Evolutionary conservation across 331 rosid species (phyloP).

Genomic region (Quercus lobata): DNA sequence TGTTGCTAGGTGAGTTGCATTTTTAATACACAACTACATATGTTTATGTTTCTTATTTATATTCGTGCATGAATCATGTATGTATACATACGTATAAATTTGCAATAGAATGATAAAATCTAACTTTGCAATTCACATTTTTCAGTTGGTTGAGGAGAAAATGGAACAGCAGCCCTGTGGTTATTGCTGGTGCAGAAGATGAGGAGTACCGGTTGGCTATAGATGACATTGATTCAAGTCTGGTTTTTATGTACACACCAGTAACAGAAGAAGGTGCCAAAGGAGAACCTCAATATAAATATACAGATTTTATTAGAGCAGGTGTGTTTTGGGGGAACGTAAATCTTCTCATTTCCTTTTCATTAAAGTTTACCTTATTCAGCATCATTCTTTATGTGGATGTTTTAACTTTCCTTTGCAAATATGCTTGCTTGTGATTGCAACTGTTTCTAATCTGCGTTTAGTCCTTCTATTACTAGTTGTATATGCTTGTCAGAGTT

Average conservation of each 20-base stretch:
- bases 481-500: not conserved
- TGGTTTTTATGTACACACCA: constrained; percentile 98
- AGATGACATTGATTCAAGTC: constrained; percentile 91
- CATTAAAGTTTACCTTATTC: not conserved
- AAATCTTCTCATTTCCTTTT: constrained; percentile 3
- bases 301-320: constrained; percentile 91
- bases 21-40: not conserved
- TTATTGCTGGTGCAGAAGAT: constrained; percentile 90
- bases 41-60: not conserved
- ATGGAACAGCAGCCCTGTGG: constrained; percentile 95
- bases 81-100: not conserved
- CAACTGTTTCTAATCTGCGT: not conserved
- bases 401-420: not conserved
- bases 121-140: constrained; percentile 14
- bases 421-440: not conserved
- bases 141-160: constrained; percentile 95
- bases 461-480: not conserved
- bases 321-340: constrained; percentile 38
- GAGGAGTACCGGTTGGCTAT: constrained; percentile 71
- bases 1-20: constrained; percentile 77
- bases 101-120: constrained; percentile 17
- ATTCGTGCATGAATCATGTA: not conserved
- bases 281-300: constrained; percentile 93
- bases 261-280: constrained; percentile 92
- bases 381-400: not conserved